phyloP scores from a whole-genome alignment of 2,329 filamentous ascomycete genomes.

The Fusarium torreyae region DNA sequence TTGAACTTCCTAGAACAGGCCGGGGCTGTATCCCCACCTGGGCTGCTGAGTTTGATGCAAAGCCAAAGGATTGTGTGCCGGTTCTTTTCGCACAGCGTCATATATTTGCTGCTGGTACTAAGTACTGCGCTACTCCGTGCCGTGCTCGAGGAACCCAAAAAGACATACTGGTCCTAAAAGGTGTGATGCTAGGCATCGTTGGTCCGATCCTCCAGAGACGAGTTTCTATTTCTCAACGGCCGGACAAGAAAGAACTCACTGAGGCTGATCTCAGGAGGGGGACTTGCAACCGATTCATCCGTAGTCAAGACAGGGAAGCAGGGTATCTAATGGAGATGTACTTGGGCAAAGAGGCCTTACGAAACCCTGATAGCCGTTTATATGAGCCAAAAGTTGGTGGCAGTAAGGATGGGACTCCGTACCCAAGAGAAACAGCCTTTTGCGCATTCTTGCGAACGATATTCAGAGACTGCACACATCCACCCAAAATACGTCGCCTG shows the following conservation, averaged over 20 bases:
- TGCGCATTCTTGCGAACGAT: slow-evolving; percentile 27
- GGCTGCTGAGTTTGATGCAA: slow-evolving; percentile 10
- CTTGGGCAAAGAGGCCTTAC: not conserved
- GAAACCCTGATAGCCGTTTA: rapidly evolving
- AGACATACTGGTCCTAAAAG: not conserved
- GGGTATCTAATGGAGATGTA: not conserved
- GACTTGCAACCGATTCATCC: too few species aligned
- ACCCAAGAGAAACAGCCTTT: slow-evolving; percentile 1
- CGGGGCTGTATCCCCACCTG: slow-evolving; percentile 6
- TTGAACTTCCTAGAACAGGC: not conserved
- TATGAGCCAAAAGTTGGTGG: not conserved
- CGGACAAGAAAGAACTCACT: too few species aligned
- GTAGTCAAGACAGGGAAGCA: too few species aligned
- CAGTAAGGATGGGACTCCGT: not conserved
- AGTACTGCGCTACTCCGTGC: not conserved
- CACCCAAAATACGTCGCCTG: slow-evolving; percentile 17
- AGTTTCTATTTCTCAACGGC: too few species aligned
- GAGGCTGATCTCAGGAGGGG: too few species aligned
- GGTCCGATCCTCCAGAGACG: not conserved
- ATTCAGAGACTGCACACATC: slow-evolving; percentile 17
- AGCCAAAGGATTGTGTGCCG: not conserved
- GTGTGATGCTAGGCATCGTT: not conserved
- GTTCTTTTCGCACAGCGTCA: slow-evolving; percentile 27
- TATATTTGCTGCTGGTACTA: slow-evolving; percentile 11
- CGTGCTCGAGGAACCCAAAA: not conserved